These are phyloP conservation scores for Zygotorulaspora sp. DNA, from an alignment of 805 yeast species.

Conservation along the genomic window DNA sequence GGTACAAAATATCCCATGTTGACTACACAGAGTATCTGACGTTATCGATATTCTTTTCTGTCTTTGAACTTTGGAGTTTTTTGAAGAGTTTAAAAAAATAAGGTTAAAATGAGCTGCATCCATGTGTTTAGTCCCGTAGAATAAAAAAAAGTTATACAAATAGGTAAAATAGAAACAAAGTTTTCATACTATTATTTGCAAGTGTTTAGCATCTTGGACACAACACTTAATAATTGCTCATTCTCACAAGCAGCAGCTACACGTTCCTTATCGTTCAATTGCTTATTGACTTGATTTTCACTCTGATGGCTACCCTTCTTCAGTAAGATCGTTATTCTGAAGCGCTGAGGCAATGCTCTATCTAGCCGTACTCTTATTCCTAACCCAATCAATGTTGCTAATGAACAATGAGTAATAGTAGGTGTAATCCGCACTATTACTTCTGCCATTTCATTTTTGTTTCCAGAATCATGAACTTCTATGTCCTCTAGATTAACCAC, in stretches of 20 bases:
- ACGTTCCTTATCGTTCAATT: constrained; percentile 92
- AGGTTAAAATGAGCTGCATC: too few species aligned
- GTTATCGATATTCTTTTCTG: constrained; percentile 11
- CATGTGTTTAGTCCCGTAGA: too few species aligned
- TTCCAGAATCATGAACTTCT: constrained; percentile 55
- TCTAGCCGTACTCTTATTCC: constrained; percentile 91
- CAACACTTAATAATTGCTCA: constrained; percentile 84
- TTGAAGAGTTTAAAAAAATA: constrained; percentile 4
- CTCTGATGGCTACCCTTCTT: constrained; percentile 95
- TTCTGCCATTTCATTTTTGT: constrained; percentile 56
- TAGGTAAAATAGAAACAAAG: too few species aligned
- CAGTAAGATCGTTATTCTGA: constrained; percentile 69
- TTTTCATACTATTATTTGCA: constrained; percentile 44
- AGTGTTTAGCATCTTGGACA: constrained; percentile 84
- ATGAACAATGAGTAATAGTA: constrained; percentile 94
- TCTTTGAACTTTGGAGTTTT: background rate
- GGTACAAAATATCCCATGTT: constrained; percentile 67
- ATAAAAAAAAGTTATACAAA: too few species aligned
- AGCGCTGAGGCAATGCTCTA: constrained; percentile 80
- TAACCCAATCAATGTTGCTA: constrained; percentile 92
- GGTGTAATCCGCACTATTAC: constrained; percentile 87
- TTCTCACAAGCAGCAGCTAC: constrained; percentile 99
- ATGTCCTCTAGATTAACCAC: constrained; percentile 87
- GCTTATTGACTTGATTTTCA: constrained; percentile 93
- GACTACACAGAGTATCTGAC: background rate